A percentile compares a stretch with the other conserved stretches of the same genome.
phyloP scores from a whole-genome alignment of 192 early-diverging fungal genomes.

The Backusella liffmaniae region DNA sequence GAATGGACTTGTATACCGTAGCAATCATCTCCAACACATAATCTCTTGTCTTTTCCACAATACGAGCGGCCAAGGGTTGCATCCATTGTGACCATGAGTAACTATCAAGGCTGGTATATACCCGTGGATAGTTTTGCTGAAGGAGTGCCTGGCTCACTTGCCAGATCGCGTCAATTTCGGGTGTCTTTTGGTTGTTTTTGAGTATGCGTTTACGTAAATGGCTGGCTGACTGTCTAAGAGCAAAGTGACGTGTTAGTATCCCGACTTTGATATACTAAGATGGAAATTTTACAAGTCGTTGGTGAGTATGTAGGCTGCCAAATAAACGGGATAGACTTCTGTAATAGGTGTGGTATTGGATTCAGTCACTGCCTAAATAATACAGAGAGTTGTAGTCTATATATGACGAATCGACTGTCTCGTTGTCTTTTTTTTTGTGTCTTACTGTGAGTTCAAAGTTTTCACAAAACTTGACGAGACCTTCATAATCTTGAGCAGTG shows the following conservation, averaged over 20 bases:
- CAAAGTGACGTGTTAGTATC: not conserved
- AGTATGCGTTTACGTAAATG: conserved; percentile 18
- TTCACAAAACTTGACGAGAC: conserved; percentile 10
- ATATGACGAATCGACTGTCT: not conserved
- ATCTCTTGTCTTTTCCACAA: not conserved
- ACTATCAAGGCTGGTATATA: not conserved
- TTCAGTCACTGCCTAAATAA: not conserved
- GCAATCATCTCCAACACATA: not conserved
- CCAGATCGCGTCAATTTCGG: conserved; percentile 10
- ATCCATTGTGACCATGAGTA: not conserved
- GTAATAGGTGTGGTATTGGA: not conserved
- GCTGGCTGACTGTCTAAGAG: not conserved
- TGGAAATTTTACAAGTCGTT: not conserved
- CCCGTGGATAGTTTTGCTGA: not conserved
- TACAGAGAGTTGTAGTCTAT: not conserved
- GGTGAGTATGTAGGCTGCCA: not conserved
- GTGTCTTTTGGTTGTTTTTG: not conserved
- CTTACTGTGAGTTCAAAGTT: not conserved
- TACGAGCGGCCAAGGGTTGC: not conserved
- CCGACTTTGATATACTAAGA: not conserved
- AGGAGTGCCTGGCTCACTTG: not conserved
- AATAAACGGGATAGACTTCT: conserved; percentile 6
- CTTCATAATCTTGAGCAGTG: conserved; percentile 3
- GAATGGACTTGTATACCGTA: not conserved
- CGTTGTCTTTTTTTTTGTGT: not conserved